These are phyloP conservation scores for Crucibulum laeve DNA, from an alignment of 768 basidiomycete genomes.

Conservation along the genomic window DNA sequence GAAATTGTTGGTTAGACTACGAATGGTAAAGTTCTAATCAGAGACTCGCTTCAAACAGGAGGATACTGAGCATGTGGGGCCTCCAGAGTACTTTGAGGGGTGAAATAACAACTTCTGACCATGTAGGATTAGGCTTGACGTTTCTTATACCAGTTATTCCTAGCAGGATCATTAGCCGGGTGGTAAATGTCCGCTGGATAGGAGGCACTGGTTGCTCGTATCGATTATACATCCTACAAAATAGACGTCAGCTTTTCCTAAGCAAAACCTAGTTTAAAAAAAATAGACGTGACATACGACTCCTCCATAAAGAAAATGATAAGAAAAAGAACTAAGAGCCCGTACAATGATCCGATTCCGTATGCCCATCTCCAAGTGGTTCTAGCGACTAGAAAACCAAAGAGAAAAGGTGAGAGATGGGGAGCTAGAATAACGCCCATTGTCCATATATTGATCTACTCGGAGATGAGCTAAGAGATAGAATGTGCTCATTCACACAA, in stretches of 20 bases:
- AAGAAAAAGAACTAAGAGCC: constrained; percentile 31
- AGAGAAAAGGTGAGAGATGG: constrained; percentile 41
- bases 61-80: constrained; percentile 33
- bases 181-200: background rate
- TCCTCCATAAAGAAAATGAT: constrained; percentile 43
- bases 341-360: constrained; percentile 42
- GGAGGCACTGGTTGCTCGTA: background rate
- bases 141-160: constrained; percentile 3
- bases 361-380: constrained; percentile 43
- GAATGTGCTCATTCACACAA: background rate
- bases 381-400: constrained; percentile 45
- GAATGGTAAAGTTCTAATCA: background rate
- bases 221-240: constrained; percentile 1
- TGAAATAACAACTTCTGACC: constrained; percentile 24
- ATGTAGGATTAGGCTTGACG: constrained; percentile 9
- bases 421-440: constrained; percentile 47
- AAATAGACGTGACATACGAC: constrained; percentile 28
- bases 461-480: background rate
- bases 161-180: background rate
- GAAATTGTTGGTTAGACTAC: background rate
- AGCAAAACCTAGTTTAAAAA: background rate
- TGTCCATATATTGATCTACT: constrained; percentile 41
- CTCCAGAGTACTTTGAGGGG: constrained; percentile 36
- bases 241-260: background rate
- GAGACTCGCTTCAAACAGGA: constrained; percentile 27